phyloP scores from a whole-genome alignment of 2,329 filamentous ascomycete species.

The Colletotrichum sansevieriae region DNA sequence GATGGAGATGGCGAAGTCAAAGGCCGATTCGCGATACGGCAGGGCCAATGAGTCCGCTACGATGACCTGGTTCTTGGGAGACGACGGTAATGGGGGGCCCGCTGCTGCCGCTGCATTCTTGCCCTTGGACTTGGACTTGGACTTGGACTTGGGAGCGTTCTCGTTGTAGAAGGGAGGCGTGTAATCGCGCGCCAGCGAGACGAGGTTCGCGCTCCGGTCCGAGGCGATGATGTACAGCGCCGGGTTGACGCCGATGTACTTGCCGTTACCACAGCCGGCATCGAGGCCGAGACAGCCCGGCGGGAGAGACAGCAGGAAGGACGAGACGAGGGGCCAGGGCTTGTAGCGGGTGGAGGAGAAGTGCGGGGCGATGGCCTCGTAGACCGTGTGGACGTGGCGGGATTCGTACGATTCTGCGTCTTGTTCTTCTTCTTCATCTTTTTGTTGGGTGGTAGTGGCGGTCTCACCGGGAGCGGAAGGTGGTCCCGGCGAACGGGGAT shows the following conservation, averaged over 20 bases:
- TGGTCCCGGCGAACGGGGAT: conserved; percentile 22
- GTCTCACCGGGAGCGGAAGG: conserved; percentile 5
- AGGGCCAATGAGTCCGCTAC: conserved; percentile 88
- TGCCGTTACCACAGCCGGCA: conserved; percentile 96
- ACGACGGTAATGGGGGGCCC: conserved; percentile 1
- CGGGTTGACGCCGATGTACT: conserved; percentile 87
- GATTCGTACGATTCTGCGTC: conserved; percentile 78
- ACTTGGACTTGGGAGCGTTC: conserved; percentile 8
- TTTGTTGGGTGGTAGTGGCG: neutral
- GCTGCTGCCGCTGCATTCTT: neutral
- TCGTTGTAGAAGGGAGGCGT: conserved; percentile 36
- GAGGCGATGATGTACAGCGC: conserved; percentile 85
- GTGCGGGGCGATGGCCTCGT: conserved; percentile 87
- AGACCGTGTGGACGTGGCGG: conserved; percentile 90
- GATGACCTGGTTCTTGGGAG: conserved; percentile 64
- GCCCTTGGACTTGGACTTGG: conserved; percentile 33
- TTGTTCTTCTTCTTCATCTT: neutral
- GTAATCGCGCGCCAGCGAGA: conserved; percentile 59
- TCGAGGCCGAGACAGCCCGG: conserved; percentile 87
- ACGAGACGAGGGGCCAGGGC: conserved; percentile 93
- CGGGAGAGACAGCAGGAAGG: conserved; percentile 76
- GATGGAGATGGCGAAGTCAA: conserved; percentile 92
- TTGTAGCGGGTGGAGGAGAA: conserved; percentile 84
- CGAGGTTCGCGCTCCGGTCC: conserved; percentile 78
- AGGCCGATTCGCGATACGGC: conserved; percentile 73